Base-by-base conservation (phyloP, 306 rosid genomes). In the Myrica gale region DNA sequence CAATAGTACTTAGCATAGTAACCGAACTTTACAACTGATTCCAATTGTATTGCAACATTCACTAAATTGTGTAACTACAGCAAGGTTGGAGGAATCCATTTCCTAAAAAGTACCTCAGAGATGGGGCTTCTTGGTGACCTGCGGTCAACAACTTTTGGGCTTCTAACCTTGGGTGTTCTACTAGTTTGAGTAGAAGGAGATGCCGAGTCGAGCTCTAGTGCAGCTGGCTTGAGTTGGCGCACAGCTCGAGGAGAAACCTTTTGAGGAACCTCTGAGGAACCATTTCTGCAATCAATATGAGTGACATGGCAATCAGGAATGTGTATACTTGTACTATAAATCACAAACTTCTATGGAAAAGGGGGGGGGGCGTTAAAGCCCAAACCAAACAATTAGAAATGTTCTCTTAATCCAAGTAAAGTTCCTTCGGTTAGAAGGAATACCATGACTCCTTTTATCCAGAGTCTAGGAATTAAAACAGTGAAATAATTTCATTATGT, bases 51-150 rank as follows among this genome's bases (percentile, higher is more conserved):
- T 73, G 74, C 41, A 73, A 13, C 43, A 47, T 26, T 77, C 66
- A 8, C 55, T 6, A 19, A 5, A 52, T 7, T 41, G 76, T 12
- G 26, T 11, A 74, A 60, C 37, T 20, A 21, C 50, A 66, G 17
- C 66, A 21, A 68, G 54, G 37, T 62, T 32, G 57, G 23, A 26
- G 79, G 5, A 69, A 41, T 21, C 61, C 43, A 50, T 58, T 68
- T 11, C 43, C 0, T 17, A 9, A 1, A 51, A 67, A 69, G 54
- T 88, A 92, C 99, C 99, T 96, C 98, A 7, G 89, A 80, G 72
- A 85, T 81, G 0, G 97, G 92, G 83, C 97, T 92, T 82, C 93
- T 82, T 3, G 99, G 97, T 20, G 99, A 96, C 82, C 72, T 85
- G 19, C 97, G 92, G 71, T 92, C 93, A 9, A 26, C 56, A 68